Percentiles rank a stretch among this genome's conserved stretches.
Conservation (phyloP, 441 rosid species). For the Monsonia emarginata region DNA sequence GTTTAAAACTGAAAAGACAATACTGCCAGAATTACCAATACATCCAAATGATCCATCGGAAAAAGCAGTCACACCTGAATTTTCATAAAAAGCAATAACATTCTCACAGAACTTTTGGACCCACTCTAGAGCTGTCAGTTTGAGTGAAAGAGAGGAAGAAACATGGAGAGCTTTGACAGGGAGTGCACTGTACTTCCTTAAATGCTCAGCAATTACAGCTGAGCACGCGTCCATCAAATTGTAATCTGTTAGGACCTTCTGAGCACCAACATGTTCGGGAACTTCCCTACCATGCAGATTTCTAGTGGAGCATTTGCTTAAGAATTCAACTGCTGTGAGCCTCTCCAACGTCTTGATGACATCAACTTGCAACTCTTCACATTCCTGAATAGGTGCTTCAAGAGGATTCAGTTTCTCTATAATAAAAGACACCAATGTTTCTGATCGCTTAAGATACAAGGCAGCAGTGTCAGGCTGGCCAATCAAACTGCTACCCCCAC, state of each 20-base stretch:
- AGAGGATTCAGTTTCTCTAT: constrained; percentile 70
- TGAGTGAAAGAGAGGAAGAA: constrained; percentile 66
- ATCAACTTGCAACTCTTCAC: constrained; percentile 68
- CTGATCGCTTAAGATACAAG: constrained; percentile 64
- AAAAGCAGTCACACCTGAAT: constrained; percentile 27
- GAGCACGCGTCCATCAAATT: constrained; percentile 27
- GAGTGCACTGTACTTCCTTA: constrained; percentile 43
- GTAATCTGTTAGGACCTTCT: constrained; percentile 22
- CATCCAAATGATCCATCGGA: constrained; percentile 44
- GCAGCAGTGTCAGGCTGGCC: constrained; percentile 48
- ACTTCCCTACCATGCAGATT: constrained; percentile 25
- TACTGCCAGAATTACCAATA: constrained; percentile 35
- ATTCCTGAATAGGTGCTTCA: constrained; percentile 38
- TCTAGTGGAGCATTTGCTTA: constrained; percentile 45
- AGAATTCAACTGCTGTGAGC: constrained; percentile 60
- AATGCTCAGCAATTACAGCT: constrained; percentile 44
- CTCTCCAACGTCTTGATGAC: constrained; percentile 55
- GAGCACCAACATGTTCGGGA: constrained; percentile 31
- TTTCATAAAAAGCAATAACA: constrained; percentile 39
- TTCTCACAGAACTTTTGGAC: constrained; percentile 58
- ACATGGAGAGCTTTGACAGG: constrained; percentile 52
- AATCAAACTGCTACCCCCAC: constrained; percentile 40
- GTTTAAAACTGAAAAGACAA: constrained; percentile 56
- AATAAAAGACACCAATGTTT: constrained; percentile 51
- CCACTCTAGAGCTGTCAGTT: constrained; percentile 65